These are phyloP conservation scores for Candida incommunis DNA, from an alignment of 805 yeast species.

Conservation along the genomic window DNA sequence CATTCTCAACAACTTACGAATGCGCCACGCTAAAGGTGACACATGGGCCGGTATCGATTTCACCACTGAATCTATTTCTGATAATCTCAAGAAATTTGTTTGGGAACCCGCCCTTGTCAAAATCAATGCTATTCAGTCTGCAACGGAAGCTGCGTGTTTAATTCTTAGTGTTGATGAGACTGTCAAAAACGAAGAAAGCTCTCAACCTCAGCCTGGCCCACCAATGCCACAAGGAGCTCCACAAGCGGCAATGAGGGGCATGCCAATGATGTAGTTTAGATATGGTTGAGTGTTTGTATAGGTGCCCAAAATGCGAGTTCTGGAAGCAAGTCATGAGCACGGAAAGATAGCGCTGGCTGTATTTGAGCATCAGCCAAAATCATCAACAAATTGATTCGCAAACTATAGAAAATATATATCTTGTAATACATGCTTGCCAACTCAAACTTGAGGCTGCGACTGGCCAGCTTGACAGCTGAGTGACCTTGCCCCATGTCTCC, in stretches of 20 bases:
- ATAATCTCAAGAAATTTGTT: conserved; percentile 73
- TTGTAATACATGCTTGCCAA: no score
- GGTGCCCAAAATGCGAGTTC: no score
- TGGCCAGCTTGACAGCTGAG: no score
- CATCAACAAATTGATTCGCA: no score
- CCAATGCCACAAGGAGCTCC: conserved; percentile 13
- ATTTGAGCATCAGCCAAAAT: no score
- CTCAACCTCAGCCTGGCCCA: conserved; percentile 22
- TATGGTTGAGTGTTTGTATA: no score
- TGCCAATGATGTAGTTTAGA: conserved; percentile 1
- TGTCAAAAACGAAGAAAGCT: conserved; percentile 27
- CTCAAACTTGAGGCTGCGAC: no score
- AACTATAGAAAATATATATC: no score
- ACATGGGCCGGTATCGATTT: conserved; percentile 89
- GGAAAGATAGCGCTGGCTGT: no score
- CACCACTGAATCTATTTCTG: conserved; percentile 62
- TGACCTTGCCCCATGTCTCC: no score
- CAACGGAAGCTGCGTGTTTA: conserved; percentile 91
- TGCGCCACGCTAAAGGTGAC: conserved; percentile 90
- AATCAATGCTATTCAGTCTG: conserved; percentile 84
- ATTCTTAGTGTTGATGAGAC: conserved; percentile 96
- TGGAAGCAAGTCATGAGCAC: no score
- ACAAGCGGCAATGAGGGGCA: conserved; percentile 9
- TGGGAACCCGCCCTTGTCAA: conserved; percentile 98
- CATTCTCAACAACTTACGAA: conserved; percentile 74